Conservation (phyloP, 768 basidiomycete species). For the Naganishia friedmannii region DNA sequence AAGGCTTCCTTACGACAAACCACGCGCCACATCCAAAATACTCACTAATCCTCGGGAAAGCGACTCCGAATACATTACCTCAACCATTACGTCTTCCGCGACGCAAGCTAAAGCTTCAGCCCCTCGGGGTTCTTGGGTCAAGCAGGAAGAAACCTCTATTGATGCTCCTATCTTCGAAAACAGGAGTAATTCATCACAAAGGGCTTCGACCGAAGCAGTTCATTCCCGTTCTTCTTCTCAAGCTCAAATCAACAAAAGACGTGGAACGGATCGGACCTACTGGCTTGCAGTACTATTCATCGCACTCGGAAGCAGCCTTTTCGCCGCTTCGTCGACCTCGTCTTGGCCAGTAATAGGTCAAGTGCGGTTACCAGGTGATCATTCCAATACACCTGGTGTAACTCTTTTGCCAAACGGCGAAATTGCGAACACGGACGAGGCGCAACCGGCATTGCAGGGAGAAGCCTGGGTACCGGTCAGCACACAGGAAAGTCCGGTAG, state of each 20-base stretch:
- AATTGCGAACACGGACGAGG: neutral
- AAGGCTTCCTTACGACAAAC: neutral
- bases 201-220: neutral
- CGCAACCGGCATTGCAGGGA: neutral
- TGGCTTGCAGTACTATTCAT: conserved; percentile 8
- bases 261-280: conserved; percentile 1
- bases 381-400: neutral
- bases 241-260: neutral
- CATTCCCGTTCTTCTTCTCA: neutral
- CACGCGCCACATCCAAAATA: neutral
- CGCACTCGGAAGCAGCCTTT: conserved; percentile 10
- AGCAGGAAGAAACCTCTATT: conserved; percentile 2
- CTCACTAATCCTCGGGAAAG: neutral
- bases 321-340: conserved; percentile 10
- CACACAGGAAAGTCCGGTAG: conserved; percentile 13
- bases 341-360: conserved; percentile 11
- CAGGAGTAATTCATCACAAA: conserved; percentile 1
- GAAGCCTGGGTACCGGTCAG: neutral
- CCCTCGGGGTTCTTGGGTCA: conserved; percentile 19
- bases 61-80: too few relatives aligned
- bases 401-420: conserved; percentile 4
- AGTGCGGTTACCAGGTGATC: neutral
- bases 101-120: neutral
- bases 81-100: conserved; percentile 19
- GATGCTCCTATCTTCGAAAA: neutral